Evolutionary conservation across 192 early-diverging fungal genomes (phyloP).

Genomic region (Phycomyces blakesleeanus): DNA sequence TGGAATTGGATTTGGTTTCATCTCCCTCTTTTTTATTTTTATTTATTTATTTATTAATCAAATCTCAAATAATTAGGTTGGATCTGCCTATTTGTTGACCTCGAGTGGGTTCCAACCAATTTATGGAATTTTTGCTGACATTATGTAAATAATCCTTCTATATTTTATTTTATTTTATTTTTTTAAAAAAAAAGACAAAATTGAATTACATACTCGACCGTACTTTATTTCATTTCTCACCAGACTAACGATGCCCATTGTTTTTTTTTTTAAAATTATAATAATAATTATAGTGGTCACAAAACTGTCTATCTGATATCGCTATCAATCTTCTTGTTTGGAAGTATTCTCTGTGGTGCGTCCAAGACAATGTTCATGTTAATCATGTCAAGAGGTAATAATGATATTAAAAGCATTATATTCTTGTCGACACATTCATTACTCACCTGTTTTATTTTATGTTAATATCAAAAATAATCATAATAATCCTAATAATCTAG

Average conservation of each 20-base stretch:
- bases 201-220: not conserved
- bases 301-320: slow-evolving; percentile 60
- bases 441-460: too few species aligned
- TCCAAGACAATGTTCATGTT: slow-evolving; percentile 49
- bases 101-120: slow-evolving; percentile 68
- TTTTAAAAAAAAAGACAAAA: too few species aligned
- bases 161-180: too few species aligned
- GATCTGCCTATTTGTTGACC: slow-evolving; percentile 62
- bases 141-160: slow-evolving; percentile 37
- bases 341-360: slow-evolving; percentile 62
- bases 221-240: too few species aligned
- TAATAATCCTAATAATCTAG: too few species aligned
- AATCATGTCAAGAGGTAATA: slow-evolving; percentile 47
- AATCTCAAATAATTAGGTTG: slow-evolving; percentile 56
- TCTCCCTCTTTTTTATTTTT: too few species aligned
- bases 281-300: slow-evolving; percentile 53
- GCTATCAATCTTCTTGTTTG: slow-evolving; percentile 60
- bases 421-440: too few species aligned
- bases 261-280: not conserved
- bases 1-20: too few species aligned
- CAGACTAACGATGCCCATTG: not conserved
- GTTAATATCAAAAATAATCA: too few species aligned
- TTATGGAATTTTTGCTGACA: slow-evolving; percentile 72
- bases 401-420: too few species aligned
- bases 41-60: slow-evolving; percentile 53